These are phyloP conservation scores for Dryas drummondii DNA, from an alignment of 306 rosid genomes.

Conservation along the genomic window DNA sequence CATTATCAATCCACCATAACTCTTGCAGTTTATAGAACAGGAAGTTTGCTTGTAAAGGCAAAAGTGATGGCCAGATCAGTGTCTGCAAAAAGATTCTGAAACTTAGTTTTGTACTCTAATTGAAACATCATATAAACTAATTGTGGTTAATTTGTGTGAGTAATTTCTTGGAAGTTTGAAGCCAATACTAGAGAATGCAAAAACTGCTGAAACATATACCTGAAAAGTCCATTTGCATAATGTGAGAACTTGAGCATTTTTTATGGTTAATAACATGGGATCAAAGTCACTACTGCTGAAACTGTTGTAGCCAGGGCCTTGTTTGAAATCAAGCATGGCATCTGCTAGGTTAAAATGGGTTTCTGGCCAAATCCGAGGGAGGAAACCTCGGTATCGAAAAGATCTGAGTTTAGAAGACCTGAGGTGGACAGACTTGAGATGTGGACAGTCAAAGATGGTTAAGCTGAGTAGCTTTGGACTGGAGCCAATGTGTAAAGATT, in stretches of 20 bases:
- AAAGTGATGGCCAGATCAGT: constrained; percentile 71
- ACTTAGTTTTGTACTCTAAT: not conserved
- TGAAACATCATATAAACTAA: not conserved
- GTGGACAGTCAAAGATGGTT: constrained; percentile 54
- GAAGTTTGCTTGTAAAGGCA: constrained; percentile 41
- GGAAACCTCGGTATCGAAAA: constrained; percentile 52
- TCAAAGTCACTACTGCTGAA: constrained; percentile 55
- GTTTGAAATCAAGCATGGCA: constrained; percentile 74
- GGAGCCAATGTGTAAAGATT: constrained; percentile 46
- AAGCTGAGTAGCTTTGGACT: constrained; percentile 49
- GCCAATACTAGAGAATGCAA: not conserved
- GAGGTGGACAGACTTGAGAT: constrained; percentile 48
- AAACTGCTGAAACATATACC: constrained; percentile 40
- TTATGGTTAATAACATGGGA: constrained; percentile 60
- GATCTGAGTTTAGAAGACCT: constrained; percentile 50
- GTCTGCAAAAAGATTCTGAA: constrained; percentile 38
- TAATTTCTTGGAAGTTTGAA: not conserved
- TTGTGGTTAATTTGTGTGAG: too few species aligned
- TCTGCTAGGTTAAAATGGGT: constrained; percentile 62
- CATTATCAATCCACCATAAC: constrained; percentile 67
- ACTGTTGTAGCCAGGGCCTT: constrained; percentile 34
- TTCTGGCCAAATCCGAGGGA: constrained; percentile 55
- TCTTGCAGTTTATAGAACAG: constrained; percentile 62
- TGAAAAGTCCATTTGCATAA: constrained; percentile 69
- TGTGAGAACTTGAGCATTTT: constrained; percentile 61